Base-by-base conservation (phyloP, 2,329 filamentous ascomycete genomes). In the Moelleriella libera region DNA sequence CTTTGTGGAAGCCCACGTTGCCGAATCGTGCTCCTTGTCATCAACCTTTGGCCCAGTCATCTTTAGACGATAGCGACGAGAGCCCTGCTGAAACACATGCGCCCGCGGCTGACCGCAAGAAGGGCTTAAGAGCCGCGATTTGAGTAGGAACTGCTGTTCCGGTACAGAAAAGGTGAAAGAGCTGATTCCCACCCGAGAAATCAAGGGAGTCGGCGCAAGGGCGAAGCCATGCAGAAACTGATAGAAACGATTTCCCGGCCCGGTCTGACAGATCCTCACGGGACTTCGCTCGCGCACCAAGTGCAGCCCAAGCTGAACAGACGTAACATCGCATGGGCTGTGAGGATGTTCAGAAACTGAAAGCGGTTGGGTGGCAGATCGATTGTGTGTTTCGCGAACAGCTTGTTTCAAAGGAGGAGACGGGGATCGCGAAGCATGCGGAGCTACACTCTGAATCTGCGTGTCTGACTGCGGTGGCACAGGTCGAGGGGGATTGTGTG, bases 61-160 rank as follows among this genome's bases (percentile, higher is more conserved):
- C 8, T 86, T 81, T 28, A 94, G 57, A 12, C 88, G 83, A 57
- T 82, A 82, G 37, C 78, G 73, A 5, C 75, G 62, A 45, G 75
- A 78, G 5, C 45, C 45, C 30, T 47, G 37, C 21, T 14, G 28
- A 40, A 42, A 48, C 30, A 14, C 29, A 31, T 50, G 49, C 4
- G 12, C 5, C 9, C 7, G 5, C 30, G 12, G 29, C 11, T 42
- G 40, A 29, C 32, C 44, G 2, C 11, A 34, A 29, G 34, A 34
- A 2, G 14, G 14, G 7, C 11, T 3, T 42, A 45, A 12, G n/a
- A 40, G 51, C 55, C 5, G 68, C 60, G 6, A 79, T 55, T 5
- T 52, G 59, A 5, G 47, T 51, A 21, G 67, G 52, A 2, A 47
- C 6, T 68, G 58, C 2, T 63, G 59, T 4, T 58, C 51, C 3